Conservation (phyloP, 1,139 yeast genomes). For the Yamadazyma songkhlaensis region DNA sequence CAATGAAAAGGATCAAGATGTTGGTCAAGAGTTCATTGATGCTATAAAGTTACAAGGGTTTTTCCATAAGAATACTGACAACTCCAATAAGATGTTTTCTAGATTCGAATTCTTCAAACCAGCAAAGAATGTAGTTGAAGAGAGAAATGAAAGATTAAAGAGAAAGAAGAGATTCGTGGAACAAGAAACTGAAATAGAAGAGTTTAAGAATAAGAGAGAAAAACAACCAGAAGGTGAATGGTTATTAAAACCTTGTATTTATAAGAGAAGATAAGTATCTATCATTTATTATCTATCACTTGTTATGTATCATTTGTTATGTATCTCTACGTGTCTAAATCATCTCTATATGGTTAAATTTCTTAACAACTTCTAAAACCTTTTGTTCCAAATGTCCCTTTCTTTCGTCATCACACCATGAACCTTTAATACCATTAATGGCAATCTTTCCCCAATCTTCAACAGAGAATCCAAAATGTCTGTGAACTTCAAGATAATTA, state of each 20-base stretch:
- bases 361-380: conserved; percentile 47
- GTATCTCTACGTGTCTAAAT: neutral
- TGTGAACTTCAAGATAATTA: conserved; percentile 65
- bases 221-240: conserved; percentile 75
- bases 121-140: conserved; percentile 63
- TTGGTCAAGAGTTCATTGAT: conserved; percentile 74
- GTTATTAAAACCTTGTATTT: conserved; percentile 92
- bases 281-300: neutral
- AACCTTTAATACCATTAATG: conserved; percentile 60
- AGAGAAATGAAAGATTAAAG: conserved; percentile 60
- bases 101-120: conserved; percentile 93
- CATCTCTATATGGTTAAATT: conserved; percentile 24
- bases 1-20: conserved; percentile 46
- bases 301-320: neutral
- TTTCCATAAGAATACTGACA: conserved; percentile 85
- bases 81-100: conserved; percentile 87
- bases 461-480: conserved; percentile 56
- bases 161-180: conserved; percentile 72
- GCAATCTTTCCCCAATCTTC: conserved; percentile 60
- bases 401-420: conserved; percentile 59
- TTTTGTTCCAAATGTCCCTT: conserved; percentile 42
- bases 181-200: conserved; percentile 59
- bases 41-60: conserved; percentile 77
- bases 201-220: conserved; percentile 53
- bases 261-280: conserved; percentile 78